phyloP scores from a whole-genome alignment of 768 basidiomycete species.

The Multifurca ochricompacta region DNA sequence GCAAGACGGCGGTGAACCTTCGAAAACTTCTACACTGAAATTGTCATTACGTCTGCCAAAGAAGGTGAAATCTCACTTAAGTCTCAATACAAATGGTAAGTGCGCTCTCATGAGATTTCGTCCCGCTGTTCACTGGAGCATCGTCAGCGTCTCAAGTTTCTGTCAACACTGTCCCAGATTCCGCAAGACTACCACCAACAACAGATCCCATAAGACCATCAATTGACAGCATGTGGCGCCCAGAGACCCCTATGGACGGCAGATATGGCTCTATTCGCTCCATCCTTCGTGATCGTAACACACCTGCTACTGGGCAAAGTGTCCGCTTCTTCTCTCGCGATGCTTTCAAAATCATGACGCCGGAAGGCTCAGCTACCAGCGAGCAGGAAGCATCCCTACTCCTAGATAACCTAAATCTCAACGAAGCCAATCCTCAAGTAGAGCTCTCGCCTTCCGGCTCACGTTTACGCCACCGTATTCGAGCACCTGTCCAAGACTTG shows the following conservation, averaged over 20 bases:
- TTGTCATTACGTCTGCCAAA: slow-evolving; percentile 15
- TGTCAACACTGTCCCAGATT: slow-evolving; percentile 26
- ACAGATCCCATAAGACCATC: slow-evolving; percentile 25
- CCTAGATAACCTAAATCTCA: slow-evolving; percentile 24
- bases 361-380: slow-evolving; percentile 48
- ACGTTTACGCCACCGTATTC: slow-evolving; percentile 11
- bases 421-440: slow-evolving; percentile 25
- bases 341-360: slow-evolving; percentile 55
- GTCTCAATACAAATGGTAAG: slow-evolving; percentile 16
- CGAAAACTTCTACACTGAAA: slow-evolving; percentile 15
- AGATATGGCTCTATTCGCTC: slow-evolving; percentile 54
- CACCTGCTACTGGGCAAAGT: slow-evolving; percentile 71
- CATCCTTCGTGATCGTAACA: slow-evolving; percentile 62
- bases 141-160: slow-evolving; percentile 13
- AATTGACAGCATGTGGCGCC: slow-evolving; percentile 21
- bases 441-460: slow-evolving; percentile 15
- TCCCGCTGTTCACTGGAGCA: neutral
- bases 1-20: slow-evolving; percentile 10
- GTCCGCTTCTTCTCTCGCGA: slow-evolving; percentile 73
- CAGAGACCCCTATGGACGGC: slow-evolving; percentile 29
- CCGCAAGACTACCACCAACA: slow-evolving; percentile 22
- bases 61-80: slow-evolving; percentile 21
- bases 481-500: slow-evolving; percentile 15
- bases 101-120: neutral
- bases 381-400: slow-evolving; percentile 28